Evolutionary conservation across 2,329 filamentous ascomycete genomes (phyloP).

Genomic region (Pseudogymnoascus sp.): DNA sequence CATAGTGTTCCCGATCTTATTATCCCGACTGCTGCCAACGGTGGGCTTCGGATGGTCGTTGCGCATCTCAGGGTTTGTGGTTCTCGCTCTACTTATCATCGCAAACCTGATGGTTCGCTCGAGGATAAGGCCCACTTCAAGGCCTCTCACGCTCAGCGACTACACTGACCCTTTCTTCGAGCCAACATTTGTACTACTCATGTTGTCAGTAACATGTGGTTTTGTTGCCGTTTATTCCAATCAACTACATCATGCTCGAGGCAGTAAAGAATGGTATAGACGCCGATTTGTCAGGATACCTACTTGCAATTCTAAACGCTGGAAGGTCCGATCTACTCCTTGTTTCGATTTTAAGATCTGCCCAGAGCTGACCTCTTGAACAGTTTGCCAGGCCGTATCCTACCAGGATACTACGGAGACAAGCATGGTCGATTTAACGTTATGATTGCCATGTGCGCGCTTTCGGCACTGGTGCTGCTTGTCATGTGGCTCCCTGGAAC

Average conservation of each 20-base stretch:
- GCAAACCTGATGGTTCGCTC: constrained; percentile 29
- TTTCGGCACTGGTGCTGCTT: constrained; percentile 37
- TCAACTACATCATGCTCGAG: constrained; percentile 35
- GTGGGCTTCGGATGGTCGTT: constrained; percentile 48
- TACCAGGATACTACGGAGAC: constrained; percentile 44
- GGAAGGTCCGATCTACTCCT: constrained; percentile 13
- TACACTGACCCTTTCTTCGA: constrained; percentile 26
- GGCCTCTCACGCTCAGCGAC: constrained; percentile 21
- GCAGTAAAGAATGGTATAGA: constrained; percentile 38
- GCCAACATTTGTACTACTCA: constrained; percentile 27
- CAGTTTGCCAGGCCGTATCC: constrained; percentile 44
- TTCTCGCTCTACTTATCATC: constrained; percentile 28
- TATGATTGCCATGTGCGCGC: constrained; percentile 9
- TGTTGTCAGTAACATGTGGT: constrained; percentile 33
- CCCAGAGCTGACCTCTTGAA: background rate
- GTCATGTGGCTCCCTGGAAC: constrained; percentile 52
- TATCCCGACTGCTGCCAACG: constrained; percentile 40
- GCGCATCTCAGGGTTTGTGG: constrained; percentile 45
- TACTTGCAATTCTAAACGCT: constrained; percentile 43
- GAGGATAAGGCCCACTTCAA: constrained; percentile 12
- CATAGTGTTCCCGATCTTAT: constrained; percentile 49
- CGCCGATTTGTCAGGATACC: constrained; percentile 36
- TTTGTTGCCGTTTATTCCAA: constrained; percentile 30
- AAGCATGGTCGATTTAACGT: constrained; percentile 44
- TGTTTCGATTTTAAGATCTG: background rate